These are phyloP conservation scores for Dichotomocladium elegans DNA, from an alignment of 371 early-diverging fungal genomes.

Conservation along the genomic window DNA sequence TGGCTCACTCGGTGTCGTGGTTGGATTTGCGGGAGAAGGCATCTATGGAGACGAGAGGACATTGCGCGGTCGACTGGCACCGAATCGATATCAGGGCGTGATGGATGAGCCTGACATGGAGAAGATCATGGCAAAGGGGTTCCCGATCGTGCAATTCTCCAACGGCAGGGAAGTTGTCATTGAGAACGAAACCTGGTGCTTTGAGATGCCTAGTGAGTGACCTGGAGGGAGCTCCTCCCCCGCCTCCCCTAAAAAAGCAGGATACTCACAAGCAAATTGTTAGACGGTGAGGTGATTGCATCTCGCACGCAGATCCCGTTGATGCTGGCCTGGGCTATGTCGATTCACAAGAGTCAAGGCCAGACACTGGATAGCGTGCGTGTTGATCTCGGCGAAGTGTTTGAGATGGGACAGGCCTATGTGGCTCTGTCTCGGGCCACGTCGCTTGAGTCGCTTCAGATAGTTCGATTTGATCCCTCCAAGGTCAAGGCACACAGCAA, in stretches of 20 bases:
- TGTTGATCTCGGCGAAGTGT: slow-evolving; percentile 74
- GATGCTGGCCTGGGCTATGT: slow-evolving; percentile 61
- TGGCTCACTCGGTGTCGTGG: slow-evolving; percentile 79
- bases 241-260: no score
- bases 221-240: not conserved
- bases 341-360: slow-evolving; percentile 91
- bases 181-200: slow-evolving; percentile 53
- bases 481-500: slow-evolving; percentile 70
- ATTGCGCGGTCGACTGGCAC: slow-evolving; percentile 2
- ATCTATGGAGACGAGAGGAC: slow-evolving; percentile 6
- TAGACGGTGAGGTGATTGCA: slow-evolving; percentile 18
- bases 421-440: slow-evolving; percentile 84
- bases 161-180: slow-evolving; percentile 43
- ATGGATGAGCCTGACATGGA: not conserved
- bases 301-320: slow-evolving; percentile 61
- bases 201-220: slow-evolving; percentile 52
- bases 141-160: slow-evolving; percentile 60
- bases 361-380: slow-evolving; percentile 82
- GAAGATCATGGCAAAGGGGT: slow-evolving; percentile 1
- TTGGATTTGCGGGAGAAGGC: slow-evolving; percentile 44
- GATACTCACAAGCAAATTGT: no score
- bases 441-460: slow-evolving; percentile 61
- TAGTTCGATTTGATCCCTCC: slow-evolving; percentile 64
- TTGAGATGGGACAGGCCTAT: slow-evolving; percentile 89
- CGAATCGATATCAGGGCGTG: not conserved